Evolutionary conservation across 2,329 filamentous ascomycete genomes (phyloP).

Genomic region (Gnomoniopsis sp.): DNA sequence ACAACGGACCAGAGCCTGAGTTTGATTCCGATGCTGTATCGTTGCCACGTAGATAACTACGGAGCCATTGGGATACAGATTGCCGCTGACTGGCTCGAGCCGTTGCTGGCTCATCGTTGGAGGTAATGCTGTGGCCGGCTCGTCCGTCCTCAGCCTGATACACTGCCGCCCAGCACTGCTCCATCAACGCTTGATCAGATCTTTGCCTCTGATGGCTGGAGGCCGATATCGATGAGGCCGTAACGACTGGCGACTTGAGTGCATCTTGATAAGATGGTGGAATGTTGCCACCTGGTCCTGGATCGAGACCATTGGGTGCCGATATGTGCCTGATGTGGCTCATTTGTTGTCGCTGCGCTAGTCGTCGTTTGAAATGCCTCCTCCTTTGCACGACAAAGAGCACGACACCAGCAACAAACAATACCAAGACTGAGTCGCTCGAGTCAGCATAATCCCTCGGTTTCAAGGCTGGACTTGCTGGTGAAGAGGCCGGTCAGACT

Average conservation of each 20-base stretch:
- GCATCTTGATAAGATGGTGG: slow-evolving; percentile 9
- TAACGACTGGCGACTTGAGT: slow-evolving; percentile 1
- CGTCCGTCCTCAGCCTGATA: background rate
- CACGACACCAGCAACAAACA: background rate
- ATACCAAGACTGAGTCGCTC: background rate
- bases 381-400: background rate
- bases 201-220: background rate
- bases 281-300: background rate
- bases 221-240: background rate
- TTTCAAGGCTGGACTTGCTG: no score
- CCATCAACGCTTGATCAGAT: background rate
- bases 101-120: background rate
- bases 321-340: slow-evolving; percentile 1
- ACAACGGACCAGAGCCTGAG: background rate
- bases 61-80: slow-evolving; percentile 3
- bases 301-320: slow-evolving; percentile 7
- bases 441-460: background rate
- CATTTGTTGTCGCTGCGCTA: background rate
- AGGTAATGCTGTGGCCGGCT: background rate
- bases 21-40: background rate
- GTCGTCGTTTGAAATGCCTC: background rate
- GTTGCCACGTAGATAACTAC: background rate
- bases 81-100: background rate
- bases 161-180: slow-evolving; percentile 6
- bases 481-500: background rate